A percentile compares a stretch with the other conserved stretches of the same genome.
These are phyloP conservation scores for Quercus phellos DNA, from an alignment of 331 rosid genomes.

Conservation along the genomic window DNA sequence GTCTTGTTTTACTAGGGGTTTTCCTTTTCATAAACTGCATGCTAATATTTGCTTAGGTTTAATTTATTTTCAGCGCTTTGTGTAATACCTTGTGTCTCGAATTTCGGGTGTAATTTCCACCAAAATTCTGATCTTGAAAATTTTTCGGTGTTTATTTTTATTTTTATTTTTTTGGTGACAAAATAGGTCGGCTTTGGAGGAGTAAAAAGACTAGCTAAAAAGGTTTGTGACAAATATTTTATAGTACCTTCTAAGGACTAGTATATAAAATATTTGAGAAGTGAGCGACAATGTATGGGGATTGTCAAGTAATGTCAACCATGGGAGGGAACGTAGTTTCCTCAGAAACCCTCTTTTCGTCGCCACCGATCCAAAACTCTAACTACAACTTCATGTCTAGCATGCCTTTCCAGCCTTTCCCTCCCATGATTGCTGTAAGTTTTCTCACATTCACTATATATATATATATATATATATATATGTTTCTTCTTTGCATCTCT, in stretches of 20 bases:
- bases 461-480: neutral
- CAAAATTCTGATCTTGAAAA: slow-evolving; percentile 26
- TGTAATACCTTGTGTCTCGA: neutral
- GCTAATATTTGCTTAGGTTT: neutral
- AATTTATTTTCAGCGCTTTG: neutral
- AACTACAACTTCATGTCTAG: slow-evolving; percentile 77
- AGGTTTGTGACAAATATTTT: no score
- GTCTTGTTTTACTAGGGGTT: neutral
- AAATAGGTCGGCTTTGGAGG: no score
- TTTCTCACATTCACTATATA: neutral
- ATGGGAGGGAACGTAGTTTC: slow-evolving; percentile 76
- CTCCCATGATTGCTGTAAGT: slow-evolving; percentile 45
- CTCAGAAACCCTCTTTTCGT: slow-evolving; percentile 64
- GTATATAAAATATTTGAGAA: slow-evolving; percentile 8
- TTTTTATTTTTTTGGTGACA: no score
- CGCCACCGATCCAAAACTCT: slow-evolving; percentile 80
- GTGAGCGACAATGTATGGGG: slow-evolving; percentile 65
- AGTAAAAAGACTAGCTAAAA: no score
- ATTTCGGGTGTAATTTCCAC: neutral
- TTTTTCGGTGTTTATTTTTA: neutral
- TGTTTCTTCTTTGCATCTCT: neutral
- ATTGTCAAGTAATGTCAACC: slow-evolving; percentile 89
- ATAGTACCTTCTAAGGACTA: no score
- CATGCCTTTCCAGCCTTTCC: slow-evolving; percentile 64
- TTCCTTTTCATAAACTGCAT: neutral